phyloP scores from a whole-genome alignment of 2,329 filamentous ascomycete species.

The Ceratocystis ficicola region DNA sequence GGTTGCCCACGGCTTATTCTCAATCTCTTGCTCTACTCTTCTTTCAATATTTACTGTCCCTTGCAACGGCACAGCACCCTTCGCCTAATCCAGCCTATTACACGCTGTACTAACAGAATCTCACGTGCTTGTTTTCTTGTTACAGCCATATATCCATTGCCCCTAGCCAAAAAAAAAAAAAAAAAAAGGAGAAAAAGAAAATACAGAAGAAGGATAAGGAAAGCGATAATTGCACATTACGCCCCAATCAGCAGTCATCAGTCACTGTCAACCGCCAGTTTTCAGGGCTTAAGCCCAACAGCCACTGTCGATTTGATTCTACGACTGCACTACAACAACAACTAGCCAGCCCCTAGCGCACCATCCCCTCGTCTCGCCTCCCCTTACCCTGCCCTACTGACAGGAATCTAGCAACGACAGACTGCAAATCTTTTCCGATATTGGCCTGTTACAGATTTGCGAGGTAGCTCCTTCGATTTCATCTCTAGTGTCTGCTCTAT shows the following conservation, averaged over 20 bases:
- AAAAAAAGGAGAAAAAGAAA: too few relatives aligned
- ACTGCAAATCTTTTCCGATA: constrained; percentile 5
- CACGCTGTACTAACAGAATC: neutral
- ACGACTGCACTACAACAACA: neutral
- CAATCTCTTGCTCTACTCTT: neutral
- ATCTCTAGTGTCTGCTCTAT: neutral
- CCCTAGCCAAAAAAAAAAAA: too few relatives aligned
- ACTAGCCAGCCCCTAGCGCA: neutral
- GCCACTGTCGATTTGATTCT: neutral
- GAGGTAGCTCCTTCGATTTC: neutral
- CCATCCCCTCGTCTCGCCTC: neutral
- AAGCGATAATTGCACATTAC: neutral
- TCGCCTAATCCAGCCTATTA: neutral
- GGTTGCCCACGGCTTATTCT: neutral
- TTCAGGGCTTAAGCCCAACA: neutral
- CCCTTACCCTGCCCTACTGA: constrained; percentile 2
- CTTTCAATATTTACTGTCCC: neutral
- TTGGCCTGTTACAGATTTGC: constrained; percentile 1
- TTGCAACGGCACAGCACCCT: neutral
- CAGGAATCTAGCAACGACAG: constrained; percentile 1
- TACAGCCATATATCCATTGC: neutral
- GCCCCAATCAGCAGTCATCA: neutral
- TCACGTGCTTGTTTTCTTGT: neutral
- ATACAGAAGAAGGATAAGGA: too few relatives aligned
- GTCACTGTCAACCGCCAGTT: neutral